phyloP scores from a whole-genome alignment of 306 rosid species.

The Dicorynia guianensis region DNA sequence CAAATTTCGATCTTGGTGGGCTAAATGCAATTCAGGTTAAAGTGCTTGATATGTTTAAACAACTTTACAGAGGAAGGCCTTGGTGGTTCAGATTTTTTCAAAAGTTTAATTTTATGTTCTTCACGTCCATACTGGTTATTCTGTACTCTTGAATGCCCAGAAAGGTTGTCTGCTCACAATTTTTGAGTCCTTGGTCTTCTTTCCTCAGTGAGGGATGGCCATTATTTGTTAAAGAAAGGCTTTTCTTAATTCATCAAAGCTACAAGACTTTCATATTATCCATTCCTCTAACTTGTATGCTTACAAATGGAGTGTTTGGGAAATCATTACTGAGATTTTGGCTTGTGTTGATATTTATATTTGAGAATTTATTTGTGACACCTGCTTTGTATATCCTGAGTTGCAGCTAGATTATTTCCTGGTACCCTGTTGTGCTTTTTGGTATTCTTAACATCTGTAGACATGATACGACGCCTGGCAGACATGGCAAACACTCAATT shows the following conservation, averaged over 20 bases:
- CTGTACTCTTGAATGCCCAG: too few relatives aligned
- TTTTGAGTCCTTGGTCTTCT: slow-evolving; percentile 1
- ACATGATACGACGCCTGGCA: slow-evolving; percentile 93
- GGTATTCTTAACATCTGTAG: slow-evolving; percentile 67
- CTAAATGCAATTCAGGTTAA: too few relatives aligned
- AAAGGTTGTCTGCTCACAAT: too few relatives aligned
- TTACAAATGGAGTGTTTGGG: slow-evolving; percentile 13
- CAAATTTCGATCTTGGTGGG: too few relatives aligned
- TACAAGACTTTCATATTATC: slow-evolving; percentile 1
- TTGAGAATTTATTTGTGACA: slow-evolving; percentile 4
- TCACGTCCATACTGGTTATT: too few relatives aligned
- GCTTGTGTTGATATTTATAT: slow-evolving; percentile 23
- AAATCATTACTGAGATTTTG: slow-evolving; percentile 14
- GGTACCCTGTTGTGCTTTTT: slow-evolving; percentile 34
- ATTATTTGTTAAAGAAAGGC: not conserved
- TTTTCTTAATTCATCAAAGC: not conserved
- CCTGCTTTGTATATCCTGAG: slow-evolving; percentile 28
- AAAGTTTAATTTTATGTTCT: too few relatives aligned
- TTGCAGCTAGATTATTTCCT: slow-evolving; percentile 32
- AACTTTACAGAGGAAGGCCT: too few relatives aligned
- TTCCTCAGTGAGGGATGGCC: slow-evolving; percentile 4
- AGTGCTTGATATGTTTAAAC: too few relatives aligned
- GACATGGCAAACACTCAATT: slow-evolving; percentile 89
- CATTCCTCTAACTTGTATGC: not conserved
- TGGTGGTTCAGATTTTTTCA: too few relatives aligned